Evolutionary conservation across 306 rosid genomes (phyloP).

Genomic region (Adenanthera pavonina): DNA sequence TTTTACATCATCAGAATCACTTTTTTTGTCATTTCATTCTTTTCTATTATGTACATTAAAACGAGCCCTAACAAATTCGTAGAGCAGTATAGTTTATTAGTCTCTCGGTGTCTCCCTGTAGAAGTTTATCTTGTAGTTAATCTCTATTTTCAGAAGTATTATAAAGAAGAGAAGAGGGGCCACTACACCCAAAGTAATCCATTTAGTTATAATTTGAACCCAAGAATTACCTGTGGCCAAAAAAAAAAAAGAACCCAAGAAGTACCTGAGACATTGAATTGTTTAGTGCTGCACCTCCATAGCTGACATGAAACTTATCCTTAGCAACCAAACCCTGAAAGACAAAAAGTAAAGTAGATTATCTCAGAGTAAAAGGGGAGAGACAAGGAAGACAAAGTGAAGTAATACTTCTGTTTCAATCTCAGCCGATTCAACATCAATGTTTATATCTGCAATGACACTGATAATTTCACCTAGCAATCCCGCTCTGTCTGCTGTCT

Average conservation of each 20-base stretch:
- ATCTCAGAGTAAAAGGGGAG: conserved; percentile 15
- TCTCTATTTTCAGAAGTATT: background rate
- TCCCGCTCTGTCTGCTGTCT: conserved; percentile 96
- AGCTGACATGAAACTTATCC: conserved; percentile 93
- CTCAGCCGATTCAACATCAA: conserved; percentile 94
- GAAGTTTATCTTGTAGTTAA: background rate
- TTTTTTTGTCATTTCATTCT: background rate
- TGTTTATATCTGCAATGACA: conserved; percentile 87
- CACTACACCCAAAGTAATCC: background rate
- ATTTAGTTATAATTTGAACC: conserved; percentile 19
- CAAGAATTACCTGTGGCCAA: conserved; percentile 59
- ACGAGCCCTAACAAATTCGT: background rate
- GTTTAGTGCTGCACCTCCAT: conserved; percentile 82
- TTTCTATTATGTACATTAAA: background rate
- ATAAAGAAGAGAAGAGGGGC: background rate
- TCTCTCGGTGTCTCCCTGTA: background rate
- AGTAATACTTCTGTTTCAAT: conserved; percentile 83
- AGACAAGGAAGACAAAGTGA: conserved; percentile 32
- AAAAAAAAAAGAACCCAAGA: background rate
- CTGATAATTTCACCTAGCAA: conserved; percentile 82
- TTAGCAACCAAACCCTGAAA: conserved; percentile 90
- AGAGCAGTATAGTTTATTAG: background rate
- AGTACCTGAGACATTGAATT: conserved; percentile 89
- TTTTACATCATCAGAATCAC: background rate
- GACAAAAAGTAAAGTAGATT: conserved; percentile 41